Conservation (phyloP, 2,329 filamentous ascomycete genomes). For the Trichophyton mentagrophytes region DNA sequence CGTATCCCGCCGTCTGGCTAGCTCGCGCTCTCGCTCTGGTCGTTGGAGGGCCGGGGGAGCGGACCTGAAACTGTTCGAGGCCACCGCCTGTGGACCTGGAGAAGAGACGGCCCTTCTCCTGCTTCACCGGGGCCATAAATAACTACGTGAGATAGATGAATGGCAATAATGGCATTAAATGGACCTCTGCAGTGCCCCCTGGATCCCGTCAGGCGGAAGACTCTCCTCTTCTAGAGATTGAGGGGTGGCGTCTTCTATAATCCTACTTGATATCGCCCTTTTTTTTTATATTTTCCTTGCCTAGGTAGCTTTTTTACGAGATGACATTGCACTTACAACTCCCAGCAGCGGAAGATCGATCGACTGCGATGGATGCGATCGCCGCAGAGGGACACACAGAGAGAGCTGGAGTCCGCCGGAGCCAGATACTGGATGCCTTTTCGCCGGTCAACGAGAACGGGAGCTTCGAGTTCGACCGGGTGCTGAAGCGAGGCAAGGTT, state of each 20-base stretch:
- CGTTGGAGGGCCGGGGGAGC: too few species aligned
- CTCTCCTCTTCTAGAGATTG: background rate
- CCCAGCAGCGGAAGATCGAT: background rate
- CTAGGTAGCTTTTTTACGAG: background rate
- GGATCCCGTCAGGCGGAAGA: background rate
- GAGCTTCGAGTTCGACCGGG: constrained; percentile 88
- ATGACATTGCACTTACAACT: background rate
- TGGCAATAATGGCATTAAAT: background rate
- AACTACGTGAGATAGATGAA: background rate
- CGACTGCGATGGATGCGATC: background rate
- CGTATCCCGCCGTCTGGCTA: too few species aligned
- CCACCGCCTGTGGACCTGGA: background rate
- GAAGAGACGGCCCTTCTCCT: background rate
- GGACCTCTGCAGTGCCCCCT: background rate
- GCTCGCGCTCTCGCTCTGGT: too few species aligned
- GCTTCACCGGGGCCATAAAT: background rate
- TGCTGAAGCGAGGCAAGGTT: constrained; percentile 78
- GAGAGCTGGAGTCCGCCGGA: constrained; percentile 21
- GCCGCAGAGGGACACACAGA: background rate
- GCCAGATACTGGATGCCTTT: constrained; percentile 49
- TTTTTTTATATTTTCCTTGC: too few species aligned
- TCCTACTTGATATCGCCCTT: background rate
- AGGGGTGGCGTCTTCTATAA: background rate
- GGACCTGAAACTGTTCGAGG: too few species aligned
- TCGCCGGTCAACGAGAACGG: constrained; percentile 89